Conservation (phyloP, 768 basidiomycete species). For the Amanita muscaria region DNA sequence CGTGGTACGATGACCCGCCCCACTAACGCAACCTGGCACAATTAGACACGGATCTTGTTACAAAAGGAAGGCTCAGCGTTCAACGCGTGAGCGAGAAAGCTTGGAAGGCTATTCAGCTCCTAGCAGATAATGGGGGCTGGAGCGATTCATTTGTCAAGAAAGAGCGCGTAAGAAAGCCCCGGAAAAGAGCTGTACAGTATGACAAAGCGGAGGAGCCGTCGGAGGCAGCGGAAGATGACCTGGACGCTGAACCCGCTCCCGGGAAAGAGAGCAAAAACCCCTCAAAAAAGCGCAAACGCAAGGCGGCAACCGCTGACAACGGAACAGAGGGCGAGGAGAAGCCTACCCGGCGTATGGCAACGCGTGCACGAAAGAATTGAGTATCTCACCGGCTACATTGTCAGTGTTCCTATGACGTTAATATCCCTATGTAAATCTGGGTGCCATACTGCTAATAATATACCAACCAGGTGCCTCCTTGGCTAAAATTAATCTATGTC, state of each 20-base stretch:
- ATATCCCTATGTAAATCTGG: neutral
- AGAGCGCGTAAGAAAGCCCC: neutral
- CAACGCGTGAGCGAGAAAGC: constrained; percentile 65
- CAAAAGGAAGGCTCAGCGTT: constrained; percentile 77
- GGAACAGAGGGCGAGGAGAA: neutral
- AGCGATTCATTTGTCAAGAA: constrained; percentile 21
- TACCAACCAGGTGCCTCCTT: too few relatives aligned
- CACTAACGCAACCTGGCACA: neutral
- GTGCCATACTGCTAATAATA: neutral
- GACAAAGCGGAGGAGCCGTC: neutral
- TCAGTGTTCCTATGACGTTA: neutral
- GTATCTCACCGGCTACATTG: too few relatives aligned
- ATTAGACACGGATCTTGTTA: constrained; percentile 70
- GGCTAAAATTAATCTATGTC: too few relatives aligned
- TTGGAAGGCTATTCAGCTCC: constrained; percentile 48
- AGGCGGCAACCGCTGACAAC: neutral
- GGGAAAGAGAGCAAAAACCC: neutral
- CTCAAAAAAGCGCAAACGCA: constrained; percentile 2
- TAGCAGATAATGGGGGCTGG: constrained; percentile 79
- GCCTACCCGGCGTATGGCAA: neutral
- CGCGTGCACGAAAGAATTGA: neutral
- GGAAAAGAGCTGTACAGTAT: too few relatives aligned
- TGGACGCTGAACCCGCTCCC: neutral
- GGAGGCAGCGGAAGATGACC: neutral
- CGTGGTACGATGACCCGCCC: neutral